Evolutionary conservation across 495 filamentous ascomycete species (phyloP).

Genomic region (Penicillium tannophilum): DNA sequence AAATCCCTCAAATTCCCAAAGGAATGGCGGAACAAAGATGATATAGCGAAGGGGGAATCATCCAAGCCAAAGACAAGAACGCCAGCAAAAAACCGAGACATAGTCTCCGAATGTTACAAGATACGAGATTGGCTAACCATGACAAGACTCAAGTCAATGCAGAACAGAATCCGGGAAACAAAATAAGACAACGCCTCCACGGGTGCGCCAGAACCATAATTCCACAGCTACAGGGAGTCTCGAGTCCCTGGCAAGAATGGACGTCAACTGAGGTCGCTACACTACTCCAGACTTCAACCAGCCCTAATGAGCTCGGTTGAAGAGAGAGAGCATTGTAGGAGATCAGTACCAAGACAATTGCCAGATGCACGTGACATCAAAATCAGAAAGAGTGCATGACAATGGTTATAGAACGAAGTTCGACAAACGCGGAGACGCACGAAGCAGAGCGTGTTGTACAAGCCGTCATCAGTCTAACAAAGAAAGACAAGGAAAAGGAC

Average conservation of each 20-base stretch:
- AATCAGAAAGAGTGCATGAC: slow-evolving; percentile 20
- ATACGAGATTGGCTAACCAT: slow-evolving; percentile 10
- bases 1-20: slow-evolving; percentile 7
- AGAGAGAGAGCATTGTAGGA: neutral
- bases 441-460: slow-evolving; percentile 34
- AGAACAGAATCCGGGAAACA: slow-evolving; percentile 1
- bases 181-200: slow-evolving; percentile 7
- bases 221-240: slow-evolving; percentile 7
- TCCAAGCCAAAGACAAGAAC: slow-evolving; percentile 25
- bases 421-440: slow-evolving; percentile 29
- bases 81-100: slow-evolving; percentile 14
- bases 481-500: slow-evolving; percentile 23
- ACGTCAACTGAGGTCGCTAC: neutral
- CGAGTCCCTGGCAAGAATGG: neutral
- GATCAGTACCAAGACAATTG: slow-evolving; percentile 10
- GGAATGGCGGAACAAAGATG: slow-evolving; percentile 8
- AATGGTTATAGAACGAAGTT: slow-evolving; percentile 17
- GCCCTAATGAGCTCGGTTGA: neutral
- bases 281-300: neutral
- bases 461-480: slow-evolving; percentile 28
- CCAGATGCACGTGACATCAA: slow-evolving; percentile 21
- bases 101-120: slow-evolving; percentile 11
- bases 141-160: slow-evolving; percentile 6
- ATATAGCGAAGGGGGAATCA: slow-evolving; percentile 38
- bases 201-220: slow-evolving; percentile 5